Evolutionary conservation across 1,284 basidiomycete genomes (phyloP), one percentile per base, ranked within the genome.

Genomic region (Trametes hirsuta): DNA sequence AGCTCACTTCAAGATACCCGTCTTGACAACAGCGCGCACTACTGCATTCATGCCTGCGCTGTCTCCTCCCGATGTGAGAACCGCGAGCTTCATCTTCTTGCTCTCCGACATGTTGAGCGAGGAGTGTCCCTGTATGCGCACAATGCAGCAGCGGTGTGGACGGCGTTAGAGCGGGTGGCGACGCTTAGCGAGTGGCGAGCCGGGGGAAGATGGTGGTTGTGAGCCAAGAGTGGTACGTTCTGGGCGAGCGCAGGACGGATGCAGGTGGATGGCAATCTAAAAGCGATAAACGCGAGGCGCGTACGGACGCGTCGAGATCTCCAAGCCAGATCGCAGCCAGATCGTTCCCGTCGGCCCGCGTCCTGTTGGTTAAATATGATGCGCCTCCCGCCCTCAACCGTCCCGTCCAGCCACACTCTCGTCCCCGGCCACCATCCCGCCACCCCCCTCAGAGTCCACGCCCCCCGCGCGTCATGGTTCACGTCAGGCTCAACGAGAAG

Each of bases 11-110:
- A 94, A 82, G 66, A 98, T 96, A 46, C 89, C 93, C 66, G 87
- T 87, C 76, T 95, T 93, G 63, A 97, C 95, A 44, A 95, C 89
- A 1, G 94, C 84, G 66, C 95, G 91, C 51, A 97, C 95, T 54
- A 91, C 94, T 37, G 95, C 94, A 74, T 97, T 97, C 95, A 97
- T 95, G 69, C 93, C 97, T 47, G 97, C 95, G 74, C 93, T 94
- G 81, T 99, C 97, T 69, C 97, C 97, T 59, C 97, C 97, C 0
- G 92, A 95, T 2, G 97, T 99, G 70, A 99, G 86, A 54, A 98
- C 91, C 5, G 95, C 96, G 71, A 96, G 82, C 78, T 90, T 91
- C 83, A 95, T 93, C 61, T 61, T 69, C 39, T 61, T 55, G 39
- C n/a, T 47, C 21, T 57, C 36, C 14, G 61, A 44, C 57, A 59